Percentiles rank a stretch among this genome's conserved stretches.
Evolutionary conservation across 371 early-diverging fungal species (phyloP).

Genomic region (Mortierella sp.): DNA sequence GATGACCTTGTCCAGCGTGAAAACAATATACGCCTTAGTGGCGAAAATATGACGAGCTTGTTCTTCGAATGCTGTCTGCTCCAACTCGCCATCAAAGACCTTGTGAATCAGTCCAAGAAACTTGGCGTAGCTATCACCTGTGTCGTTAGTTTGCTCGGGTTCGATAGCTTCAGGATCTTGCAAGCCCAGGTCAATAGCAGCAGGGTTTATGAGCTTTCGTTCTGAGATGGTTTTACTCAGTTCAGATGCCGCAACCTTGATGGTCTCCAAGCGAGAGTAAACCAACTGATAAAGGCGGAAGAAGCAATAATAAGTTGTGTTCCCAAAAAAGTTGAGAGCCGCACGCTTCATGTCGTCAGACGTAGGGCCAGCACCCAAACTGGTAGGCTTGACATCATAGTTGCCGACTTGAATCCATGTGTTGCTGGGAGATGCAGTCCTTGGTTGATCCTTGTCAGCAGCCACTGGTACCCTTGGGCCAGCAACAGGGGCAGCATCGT

Average conservation of each 20-base stretch:
- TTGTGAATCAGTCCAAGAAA: constrained; percentile 82
- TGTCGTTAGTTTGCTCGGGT: constrained; percentile 64
- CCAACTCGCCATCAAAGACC: constrained; percentile 88
- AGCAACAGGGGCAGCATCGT: constrained; percentile 40
- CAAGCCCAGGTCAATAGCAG: constrained; percentile 87
- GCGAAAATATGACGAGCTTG: constrained; percentile 86
- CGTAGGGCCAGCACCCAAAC: constrained; percentile 30
- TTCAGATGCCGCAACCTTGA: constrained; percentile 80
- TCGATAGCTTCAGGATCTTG: constrained; percentile 62
- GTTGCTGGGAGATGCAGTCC: constrained; percentile 45
- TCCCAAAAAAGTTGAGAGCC: constrained; percentile 71
- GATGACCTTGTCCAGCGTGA: constrained; percentile 91
- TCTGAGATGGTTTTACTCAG: constrained; percentile 68
- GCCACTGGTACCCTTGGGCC: constrained; percentile 52
- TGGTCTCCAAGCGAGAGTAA: constrained; percentile 83
- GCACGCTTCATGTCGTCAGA: constrained; percentile 56
- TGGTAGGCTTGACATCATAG: constrained; percentile 55
- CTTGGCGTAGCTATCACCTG: constrained; percentile 78
- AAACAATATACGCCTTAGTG: constrained; percentile 87
- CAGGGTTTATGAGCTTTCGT: constrained; percentile 75
- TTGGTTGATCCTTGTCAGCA: constrained; percentile 36
- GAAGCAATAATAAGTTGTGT: constrained; percentile 87
- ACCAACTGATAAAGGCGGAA: constrained; percentile 89
- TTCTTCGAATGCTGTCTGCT: constrained; percentile 93
- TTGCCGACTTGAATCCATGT: constrained; percentile 55